These are phyloP conservation scores for Cicer pinnatifidum DNA, from an alignment of 306 rosid genomes.

Conservation along the genomic window DNA sequence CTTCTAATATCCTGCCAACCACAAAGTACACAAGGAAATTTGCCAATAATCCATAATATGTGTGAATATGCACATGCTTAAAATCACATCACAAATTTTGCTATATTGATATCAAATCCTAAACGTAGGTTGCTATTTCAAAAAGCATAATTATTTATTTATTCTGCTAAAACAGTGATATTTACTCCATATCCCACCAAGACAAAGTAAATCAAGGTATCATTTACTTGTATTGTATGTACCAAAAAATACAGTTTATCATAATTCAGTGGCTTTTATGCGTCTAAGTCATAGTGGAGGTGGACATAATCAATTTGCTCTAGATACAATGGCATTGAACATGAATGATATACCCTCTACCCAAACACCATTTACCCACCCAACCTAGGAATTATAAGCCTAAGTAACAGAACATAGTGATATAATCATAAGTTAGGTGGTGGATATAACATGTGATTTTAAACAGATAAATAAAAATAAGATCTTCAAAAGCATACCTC, in stretches of 20 bases:
- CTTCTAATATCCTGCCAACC: conserved; percentile 55
- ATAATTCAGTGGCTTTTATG: background rate
- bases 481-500: conserved; percentile 42
- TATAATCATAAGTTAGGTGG: background rate
- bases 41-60: background rate
- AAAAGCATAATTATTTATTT: background rate
- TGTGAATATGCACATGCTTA: background rate
- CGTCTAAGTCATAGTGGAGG: background rate
- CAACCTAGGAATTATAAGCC: background rate
- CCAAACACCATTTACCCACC: conserved; percentile 5
- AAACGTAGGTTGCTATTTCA: background rate
- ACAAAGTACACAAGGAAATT: conserved; percentile 21
- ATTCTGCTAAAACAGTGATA: conserved; percentile 8
- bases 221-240: background rate
- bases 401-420: background rate
- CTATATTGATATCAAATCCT: background rate
- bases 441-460: conserved; percentile 4
- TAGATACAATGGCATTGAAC: background rate
- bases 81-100: conserved; percentile 6
- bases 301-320: background rate
- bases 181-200: background rate
- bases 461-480: background rate
- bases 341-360: background rate
- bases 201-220: conserved; percentile 3
- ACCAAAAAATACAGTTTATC: background rate